Percentiles rank a stretch among this genome's conserved stretches.
Conservation (phyloP, 768 basidiomycete genomes). For the Cystobasidium ongulense region DNA sequence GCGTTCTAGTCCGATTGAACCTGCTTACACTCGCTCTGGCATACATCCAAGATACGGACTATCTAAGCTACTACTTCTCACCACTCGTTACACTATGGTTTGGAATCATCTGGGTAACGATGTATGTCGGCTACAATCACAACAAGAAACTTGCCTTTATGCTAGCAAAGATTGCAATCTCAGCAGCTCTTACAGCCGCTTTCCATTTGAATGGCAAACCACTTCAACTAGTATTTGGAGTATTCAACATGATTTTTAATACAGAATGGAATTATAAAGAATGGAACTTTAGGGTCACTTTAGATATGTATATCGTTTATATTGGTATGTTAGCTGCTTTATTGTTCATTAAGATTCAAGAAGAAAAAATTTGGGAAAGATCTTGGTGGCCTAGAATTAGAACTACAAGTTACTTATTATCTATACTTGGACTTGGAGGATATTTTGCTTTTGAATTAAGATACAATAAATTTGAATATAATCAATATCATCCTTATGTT, state of each 20-base stretch:
- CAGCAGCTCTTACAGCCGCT: conserved; percentile 57
- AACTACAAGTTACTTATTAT: conserved; percentile 51
- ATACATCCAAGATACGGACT: conserved; percentile 86
- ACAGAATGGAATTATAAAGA: conserved; percentile 78
- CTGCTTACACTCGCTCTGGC: conserved; percentile 69
- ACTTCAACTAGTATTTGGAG: conserved; percentile 57
- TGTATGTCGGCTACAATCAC: conserved; percentile 60
- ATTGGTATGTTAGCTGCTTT: conserved; percentile 73
- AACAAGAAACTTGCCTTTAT: conserved; percentile 63
- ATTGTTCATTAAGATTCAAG: conserved; percentile 64
- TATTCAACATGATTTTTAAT: conserved; percentile 59
- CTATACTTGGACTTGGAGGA: conserved; percentile 58
- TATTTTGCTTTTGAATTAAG: conserved; percentile 78
- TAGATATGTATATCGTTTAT: conserved; percentile 85
- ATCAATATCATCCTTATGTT: conserved; percentile 71
- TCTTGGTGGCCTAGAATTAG: conserved; percentile 56
- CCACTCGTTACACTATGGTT: conserved; percentile 83
- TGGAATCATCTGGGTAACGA: conserved; percentile 70
- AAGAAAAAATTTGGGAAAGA: conserved; percentile 61
- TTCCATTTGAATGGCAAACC: conserved; percentile 61
- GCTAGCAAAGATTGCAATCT: conserved; percentile 60
- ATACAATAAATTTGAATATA: conserved; percentile 75
- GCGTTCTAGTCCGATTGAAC: conserved; percentile 75
- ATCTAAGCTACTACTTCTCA: conserved; percentile 81
- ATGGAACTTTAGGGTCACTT: conserved; percentile 78